Base-by-base conservation (phyloP, 2,329 filamentous ascomycete species). In the Dactylellina parvicollis region DNA sequence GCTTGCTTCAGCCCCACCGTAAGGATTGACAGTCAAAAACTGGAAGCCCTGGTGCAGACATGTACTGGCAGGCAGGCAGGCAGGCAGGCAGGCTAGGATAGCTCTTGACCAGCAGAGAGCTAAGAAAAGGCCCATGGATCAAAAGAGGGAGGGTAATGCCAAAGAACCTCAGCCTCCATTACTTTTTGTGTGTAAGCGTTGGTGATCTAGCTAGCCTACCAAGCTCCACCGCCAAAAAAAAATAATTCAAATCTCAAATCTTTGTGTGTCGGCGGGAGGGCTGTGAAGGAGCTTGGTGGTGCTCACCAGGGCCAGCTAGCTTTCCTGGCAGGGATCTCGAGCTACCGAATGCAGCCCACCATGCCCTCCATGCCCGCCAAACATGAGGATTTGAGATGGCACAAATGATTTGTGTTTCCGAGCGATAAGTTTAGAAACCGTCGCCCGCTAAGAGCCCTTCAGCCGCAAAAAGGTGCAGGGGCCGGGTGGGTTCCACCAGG, bases 171-270 rank as follows among this genome's bases (percentile, higher is more conserved):
- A 73, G 69, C 69, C 69, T 66, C 60, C 60, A 61, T 42, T 44
- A 10, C 24, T 72, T 62, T 59, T 34, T 34, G 3, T 46, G 54
- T 65, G 54, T 40, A 46, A 72, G 67, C 60, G 40, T 30, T 36
- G 26, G 47, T 44, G 10, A 32, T 22, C 40, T 60, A 61, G 59
- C 60, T 59, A 72, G 59, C 44, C 50, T 22, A 49, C 50, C 22
- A 57, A 71, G 66, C 69, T 73, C 60, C 69, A 49, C 69, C 34
- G 34, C 36, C 18, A 32, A 54, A 22, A 38, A 38, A 44, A 66
- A 73, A n/a, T n/a, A 64, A 64, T 61, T 60, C 54, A 55, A 66
- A 73, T 73, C 69, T 73, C 67, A 72, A 72, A 72, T 73, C 69
- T 66, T 66, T 65, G 60, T 66, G 60, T 72, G 69, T 61, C 59